phyloP scores from a whole-genome alignment of 352 stramenopile genomes.

The Globisporangium irregulare region DNA sequence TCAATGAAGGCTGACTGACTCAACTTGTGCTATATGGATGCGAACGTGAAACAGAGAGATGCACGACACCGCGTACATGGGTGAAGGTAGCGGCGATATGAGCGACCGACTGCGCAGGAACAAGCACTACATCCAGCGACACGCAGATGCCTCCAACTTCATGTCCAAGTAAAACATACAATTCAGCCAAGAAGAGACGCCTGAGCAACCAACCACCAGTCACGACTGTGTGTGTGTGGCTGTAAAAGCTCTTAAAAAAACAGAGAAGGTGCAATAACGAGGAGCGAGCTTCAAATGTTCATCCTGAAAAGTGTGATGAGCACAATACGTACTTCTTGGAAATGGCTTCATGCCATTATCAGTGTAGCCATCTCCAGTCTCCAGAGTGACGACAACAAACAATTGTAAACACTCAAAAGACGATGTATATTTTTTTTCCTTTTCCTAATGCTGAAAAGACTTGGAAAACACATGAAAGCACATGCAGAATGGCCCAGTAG shows the following conservation, averaged over 20 bases:
- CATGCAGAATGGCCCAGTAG: conserved; percentile 5
- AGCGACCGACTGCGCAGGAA: conserved; percentile 74
- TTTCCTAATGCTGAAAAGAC: neutral
- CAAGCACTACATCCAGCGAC: conserved; percentile 83
- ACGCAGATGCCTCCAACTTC: conserved; percentile 78
- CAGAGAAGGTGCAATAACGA: neutral
- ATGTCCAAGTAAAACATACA: conserved; percentile 49
- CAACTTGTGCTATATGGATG: neutral
- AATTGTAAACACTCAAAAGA: neutral
- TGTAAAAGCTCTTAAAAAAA: neutral
- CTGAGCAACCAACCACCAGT: neutral
- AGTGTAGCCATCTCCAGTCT: neutral
- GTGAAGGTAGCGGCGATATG: conserved; percentile 53
- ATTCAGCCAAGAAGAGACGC: neutral
- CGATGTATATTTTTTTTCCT: neutral
- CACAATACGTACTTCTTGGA: neutral
- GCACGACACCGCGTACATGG: conserved; percentile 71
- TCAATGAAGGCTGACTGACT: neutral
- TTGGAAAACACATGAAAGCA: conserved; percentile 3
- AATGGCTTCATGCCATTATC: neutral
- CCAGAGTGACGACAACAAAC: neutral
- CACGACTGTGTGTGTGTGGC: neutral
- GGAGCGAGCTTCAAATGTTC: neutral
- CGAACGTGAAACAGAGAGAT: conserved; percentile 40
- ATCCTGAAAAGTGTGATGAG: neutral